Evolutionary conservation across 78 protist genomes (phyloP), one percentile per base, ranked within the genome.

Genomic region (Cyanophora paradoxa): DNA sequence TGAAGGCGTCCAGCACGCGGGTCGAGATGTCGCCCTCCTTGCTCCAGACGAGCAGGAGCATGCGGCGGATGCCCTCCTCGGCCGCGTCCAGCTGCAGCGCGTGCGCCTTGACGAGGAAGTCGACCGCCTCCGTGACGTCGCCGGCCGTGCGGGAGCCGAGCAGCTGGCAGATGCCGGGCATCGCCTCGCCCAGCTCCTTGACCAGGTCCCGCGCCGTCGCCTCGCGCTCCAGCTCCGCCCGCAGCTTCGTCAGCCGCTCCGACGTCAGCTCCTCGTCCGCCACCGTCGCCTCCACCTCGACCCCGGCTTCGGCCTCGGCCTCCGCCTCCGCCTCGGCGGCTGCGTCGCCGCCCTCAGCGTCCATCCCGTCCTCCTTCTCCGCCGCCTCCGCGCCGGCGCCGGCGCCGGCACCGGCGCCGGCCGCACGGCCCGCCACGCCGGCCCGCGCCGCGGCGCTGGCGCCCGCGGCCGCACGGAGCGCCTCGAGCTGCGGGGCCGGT

Each of bases 31-130:
- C 46, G 33, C 17, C 30, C 71, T 65, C 71, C 71, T 65, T 65
- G 71, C 71, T 65, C 58, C 71, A 65, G 57, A 65, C 22, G 57
- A 65, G 71, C 39, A 65, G 54, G 39, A 65, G 71, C 71, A 65
- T 65, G 39, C 26, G 16, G 71, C 71, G 71, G 22, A 41, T 30
- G 33, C 46, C 8, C 54, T 41, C 39, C 71, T 65, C 31, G 17
- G 71, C 71, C 71, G 41, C 71, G 56, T 65, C 71, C 71, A 65
- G 37, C 46, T 39, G 71, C 33, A 65, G 41, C 39, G 71, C 56
- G 54, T 65, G 41, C 37, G 20, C 71, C 14, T 30, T 54, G 31
- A 65, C 71, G 31, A 65, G 54, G 54, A 65, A 65, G 54, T 39
- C 3, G 7, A 22, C 3, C 28, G 71, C 71, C 71, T 65, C 71